Base-by-base conservation (phyloP, 305 asterid species). In the Lippia alba region DNA sequence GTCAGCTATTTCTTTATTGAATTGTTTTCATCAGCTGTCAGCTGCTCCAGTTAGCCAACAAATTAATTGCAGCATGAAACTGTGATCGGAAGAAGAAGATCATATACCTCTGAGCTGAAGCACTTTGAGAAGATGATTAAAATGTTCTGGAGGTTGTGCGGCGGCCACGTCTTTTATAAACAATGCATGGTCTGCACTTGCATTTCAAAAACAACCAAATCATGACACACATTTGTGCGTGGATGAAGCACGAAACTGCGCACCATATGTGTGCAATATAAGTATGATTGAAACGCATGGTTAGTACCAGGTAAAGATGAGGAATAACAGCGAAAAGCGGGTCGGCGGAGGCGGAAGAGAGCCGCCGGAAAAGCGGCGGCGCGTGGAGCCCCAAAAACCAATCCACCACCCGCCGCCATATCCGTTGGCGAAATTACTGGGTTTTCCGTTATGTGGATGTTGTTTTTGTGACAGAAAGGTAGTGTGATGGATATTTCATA, bases 101-200 rank as follows among this genome's bases (percentile, higher is more conserved):
- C 30, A 24, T 78, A 74, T 81, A 91, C 97, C 99, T 90, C 89
- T 84, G 79, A 81, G 83, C 89, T 87, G 89, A 74, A 92, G 97
- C 78, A 94, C 79, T 74, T 75, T 84, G 74, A 94, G 85, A 34
- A 94, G 97, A 82, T 85, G 82, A 66, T 77, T 84, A 95, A 94
- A 85, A 81, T 88, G 88, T 85, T 83, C 86, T 12, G 99, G 99
- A 15, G 98, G 96, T 64, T 87, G 81, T 48, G 90, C 64, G 57
- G 82, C 91, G 48, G 97, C 96, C 9, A 91, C 89, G 69, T 90
- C 94, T 78, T 84, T 88, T 48, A 91, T 88, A 75, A 90, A 94
- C 10, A 87, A 79, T 19, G 77, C 82, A 73, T 94, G 98, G 66
- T 88, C 98, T 91, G 86, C 65, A 74, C 56, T 58, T 18, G 41